These are phyloP conservation scores for Xylaria sp. DNA, from an alignment of 2,329 filamentous ascomycete species.

Conservation along the genomic window DNA sequence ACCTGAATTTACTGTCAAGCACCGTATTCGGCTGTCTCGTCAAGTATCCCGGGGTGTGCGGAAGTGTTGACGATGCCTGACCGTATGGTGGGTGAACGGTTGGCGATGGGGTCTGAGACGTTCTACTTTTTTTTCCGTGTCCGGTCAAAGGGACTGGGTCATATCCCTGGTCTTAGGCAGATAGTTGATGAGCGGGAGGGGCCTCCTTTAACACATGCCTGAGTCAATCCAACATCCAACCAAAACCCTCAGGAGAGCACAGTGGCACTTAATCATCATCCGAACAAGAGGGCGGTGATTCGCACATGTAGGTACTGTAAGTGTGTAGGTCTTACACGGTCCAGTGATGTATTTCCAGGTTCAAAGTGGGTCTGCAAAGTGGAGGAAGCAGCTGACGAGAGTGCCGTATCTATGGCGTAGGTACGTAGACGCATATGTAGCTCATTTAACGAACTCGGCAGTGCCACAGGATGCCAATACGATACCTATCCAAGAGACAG, in stretches of 20 bases:
- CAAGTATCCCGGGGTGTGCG: neutral
- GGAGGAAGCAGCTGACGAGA: slow-evolving; percentile 5
- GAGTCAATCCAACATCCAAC: slow-evolving; percentile 19
- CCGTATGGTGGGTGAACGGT: neutral
- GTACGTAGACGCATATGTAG: neutral
- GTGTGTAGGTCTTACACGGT: slow-evolving; percentile 10
- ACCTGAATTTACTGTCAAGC: neutral
- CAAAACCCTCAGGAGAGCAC: neutral
- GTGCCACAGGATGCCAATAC: slow-evolving; percentile 7
- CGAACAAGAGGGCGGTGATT: slow-evolving; percentile 8
- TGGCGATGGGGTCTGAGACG: slow-evolving; percentile 19
- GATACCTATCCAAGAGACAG: neutral
- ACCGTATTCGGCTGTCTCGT: neutral
- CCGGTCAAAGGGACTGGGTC: slow-evolving; percentile 18
- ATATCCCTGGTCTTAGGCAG: slow-evolving; percentile 15
- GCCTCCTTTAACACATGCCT: slow-evolving; percentile 25
- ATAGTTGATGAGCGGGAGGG: slow-evolving; percentile 15
- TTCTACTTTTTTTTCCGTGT: slow-evolving; percentile 21
- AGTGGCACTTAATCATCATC: neutral
- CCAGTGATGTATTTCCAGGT: slow-evolving; percentile 9
- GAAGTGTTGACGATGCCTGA: neutral
- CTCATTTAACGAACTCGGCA: slow-evolving; percentile 23
- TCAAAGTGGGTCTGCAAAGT: slow-evolving; percentile 1
- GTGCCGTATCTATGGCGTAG: neutral
- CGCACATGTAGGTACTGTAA: neutral